Evolutionary conservation across 2,329 filamentous ascomycete genomes (phyloP).

Genomic region (Ophiocordyceps robertsii): DNA sequence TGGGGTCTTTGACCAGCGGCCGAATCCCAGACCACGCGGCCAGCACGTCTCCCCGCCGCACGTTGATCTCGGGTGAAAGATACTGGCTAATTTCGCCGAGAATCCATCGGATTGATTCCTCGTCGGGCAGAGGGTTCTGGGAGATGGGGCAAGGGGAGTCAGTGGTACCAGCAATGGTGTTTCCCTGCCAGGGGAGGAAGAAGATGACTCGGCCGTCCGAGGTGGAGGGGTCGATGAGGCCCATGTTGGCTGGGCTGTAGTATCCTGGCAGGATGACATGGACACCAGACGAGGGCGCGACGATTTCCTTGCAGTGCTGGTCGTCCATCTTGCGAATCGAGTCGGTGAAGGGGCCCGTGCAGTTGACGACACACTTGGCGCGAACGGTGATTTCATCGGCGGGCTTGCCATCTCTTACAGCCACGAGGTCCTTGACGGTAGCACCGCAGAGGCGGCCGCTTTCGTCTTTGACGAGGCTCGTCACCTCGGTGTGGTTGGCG

Average conservation of each 20-base stretch:
- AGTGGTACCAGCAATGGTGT: conserved; percentile 74
- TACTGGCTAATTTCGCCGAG: conserved; percentile 75
- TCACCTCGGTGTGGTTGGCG: conserved; percentile 72
- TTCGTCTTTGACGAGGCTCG: conserved; percentile 56
- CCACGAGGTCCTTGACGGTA: conserved; percentile 38
- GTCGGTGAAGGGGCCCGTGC: conserved; percentile 72
- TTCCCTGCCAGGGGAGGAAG: conserved; percentile 77
- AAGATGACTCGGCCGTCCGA: conserved; percentile 79
- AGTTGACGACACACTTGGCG: conserved; percentile 73
- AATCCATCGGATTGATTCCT: conserved; percentile 58
- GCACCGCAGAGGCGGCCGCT: conserved; percentile 58
- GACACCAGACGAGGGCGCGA: conserved; percentile 70
- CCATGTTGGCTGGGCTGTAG: conserved; percentile 69
- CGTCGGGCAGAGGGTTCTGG: conserved; percentile 61
- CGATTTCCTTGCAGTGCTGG: conserved; percentile 54
- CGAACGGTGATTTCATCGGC: conserved; percentile 48
- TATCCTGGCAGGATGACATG: conserved; percentile 71
- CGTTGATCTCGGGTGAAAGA: conserved; percentile 70
- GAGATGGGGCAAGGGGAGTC: conserved; percentile 62
- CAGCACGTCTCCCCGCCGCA: conserved; percentile 65
- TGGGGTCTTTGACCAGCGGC: conserved; percentile 67
- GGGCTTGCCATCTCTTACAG: conserved; percentile 47
- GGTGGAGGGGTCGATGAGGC: conserved; percentile 66
- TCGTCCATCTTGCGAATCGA: conserved; percentile 73
- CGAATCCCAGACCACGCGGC: conserved; percentile 76